Evolutionary conservation across 306 rosid species (phyloP).

Genomic region (Potentilla sterilis): DNA sequence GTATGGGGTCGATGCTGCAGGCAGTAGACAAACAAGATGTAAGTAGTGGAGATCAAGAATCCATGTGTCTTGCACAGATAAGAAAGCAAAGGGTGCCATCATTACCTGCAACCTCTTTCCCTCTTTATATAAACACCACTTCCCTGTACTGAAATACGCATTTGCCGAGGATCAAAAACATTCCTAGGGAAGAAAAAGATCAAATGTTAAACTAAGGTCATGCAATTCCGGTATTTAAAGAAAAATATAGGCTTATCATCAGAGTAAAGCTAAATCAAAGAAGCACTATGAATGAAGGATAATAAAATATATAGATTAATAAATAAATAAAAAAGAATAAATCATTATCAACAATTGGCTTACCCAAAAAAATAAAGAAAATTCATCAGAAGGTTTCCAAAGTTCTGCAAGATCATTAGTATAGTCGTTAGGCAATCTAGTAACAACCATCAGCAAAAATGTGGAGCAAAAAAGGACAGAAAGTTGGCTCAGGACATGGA

Average conservation of each 20-base stretch:
- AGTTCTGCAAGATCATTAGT: slow-evolving; percentile 55
- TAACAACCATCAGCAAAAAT: slow-evolving; percentile 22
- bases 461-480: slow-evolving; percentile 12
- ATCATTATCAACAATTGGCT: slow-evolving; percentile 31
- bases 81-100: slow-evolving; percentile 19
- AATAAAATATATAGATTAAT: neutral
- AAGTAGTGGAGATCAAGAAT: slow-evolving; percentile 16
- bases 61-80: slow-evolving; percentile 3
- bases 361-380: slow-evolving; percentile 96
- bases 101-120: slow-evolving; percentile 96
- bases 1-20: slow-evolving; percentile 92
- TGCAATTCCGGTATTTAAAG: no score
- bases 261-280: slow-evolving; percentile 16
- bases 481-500: neutral
- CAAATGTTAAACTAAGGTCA: neutral
- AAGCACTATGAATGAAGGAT: slow-evolving; percentile 20
- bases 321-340: slow-evolving; percentile 11
- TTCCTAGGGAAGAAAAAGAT: slow-evolving; percentile 49
- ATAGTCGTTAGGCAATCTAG: slow-evolving; percentile 4
- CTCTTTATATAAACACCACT: slow-evolving; percentile 92
- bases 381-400: slow-evolving; percentile 88
- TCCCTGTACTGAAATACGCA: slow-evolving; percentile 95
- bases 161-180: slow-evolving; percentile 94
- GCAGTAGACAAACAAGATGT: slow-evolving; percentile 26
- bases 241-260: neutral